These are phyloP conservation scores for Trametes cinnabarina DNA, from an alignment of 768 basidiomycete species.

Conservation along the genomic window DNA sequence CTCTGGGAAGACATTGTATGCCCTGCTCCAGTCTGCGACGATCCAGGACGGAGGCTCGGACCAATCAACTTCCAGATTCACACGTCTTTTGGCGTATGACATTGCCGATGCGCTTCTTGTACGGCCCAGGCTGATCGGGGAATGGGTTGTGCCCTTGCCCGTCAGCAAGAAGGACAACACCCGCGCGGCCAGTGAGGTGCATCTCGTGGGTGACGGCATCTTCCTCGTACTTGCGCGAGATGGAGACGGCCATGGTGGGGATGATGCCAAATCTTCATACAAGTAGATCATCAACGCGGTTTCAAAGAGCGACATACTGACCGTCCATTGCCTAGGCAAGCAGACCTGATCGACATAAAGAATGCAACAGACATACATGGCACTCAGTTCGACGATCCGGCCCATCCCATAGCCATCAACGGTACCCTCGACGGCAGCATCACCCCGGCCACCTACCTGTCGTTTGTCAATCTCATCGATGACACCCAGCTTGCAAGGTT, in stretches of 20 bases:
- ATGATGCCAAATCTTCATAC: conserved; percentile 47
- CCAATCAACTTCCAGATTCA: conserved; percentile 48
- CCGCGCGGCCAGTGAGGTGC: conserved; percentile 52
- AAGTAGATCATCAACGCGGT: conserved; percentile 38
- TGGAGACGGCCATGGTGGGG: conserved; percentile 56
- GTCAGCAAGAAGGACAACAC: conserved; percentile 51
- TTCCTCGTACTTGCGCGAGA: conserved; percentile 63
- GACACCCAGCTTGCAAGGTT: conserved; percentile 54
- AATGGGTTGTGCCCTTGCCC: conserved; percentile 61
- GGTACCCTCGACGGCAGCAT: conserved; percentile 48
- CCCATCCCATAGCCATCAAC: conserved; percentile 47
- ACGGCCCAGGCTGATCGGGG: conserved; percentile 45
- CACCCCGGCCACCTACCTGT: conserved; percentile 51
- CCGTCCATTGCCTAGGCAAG: conserved; percentile 40
- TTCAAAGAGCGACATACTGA: background rate
- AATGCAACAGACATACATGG: conserved; percentile 61
- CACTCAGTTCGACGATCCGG: conserved; percentile 52
- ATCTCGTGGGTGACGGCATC: conserved; percentile 49
- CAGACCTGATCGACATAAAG: conserved; percentile 56
- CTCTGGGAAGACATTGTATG: conserved; percentile 50
- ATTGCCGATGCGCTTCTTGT: conserved; percentile 34
- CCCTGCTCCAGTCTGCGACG: conserved; percentile 59
- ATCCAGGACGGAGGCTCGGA: conserved; percentile 60
- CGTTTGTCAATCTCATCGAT: conserved; percentile 58
- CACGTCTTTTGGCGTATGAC: conserved; percentile 57